Percentiles rank a stretch among this genome's conserved stretches.
Conservation (phyloP, 2,329 filamentous ascomycete species). For the Fusarium citri region DNA sequence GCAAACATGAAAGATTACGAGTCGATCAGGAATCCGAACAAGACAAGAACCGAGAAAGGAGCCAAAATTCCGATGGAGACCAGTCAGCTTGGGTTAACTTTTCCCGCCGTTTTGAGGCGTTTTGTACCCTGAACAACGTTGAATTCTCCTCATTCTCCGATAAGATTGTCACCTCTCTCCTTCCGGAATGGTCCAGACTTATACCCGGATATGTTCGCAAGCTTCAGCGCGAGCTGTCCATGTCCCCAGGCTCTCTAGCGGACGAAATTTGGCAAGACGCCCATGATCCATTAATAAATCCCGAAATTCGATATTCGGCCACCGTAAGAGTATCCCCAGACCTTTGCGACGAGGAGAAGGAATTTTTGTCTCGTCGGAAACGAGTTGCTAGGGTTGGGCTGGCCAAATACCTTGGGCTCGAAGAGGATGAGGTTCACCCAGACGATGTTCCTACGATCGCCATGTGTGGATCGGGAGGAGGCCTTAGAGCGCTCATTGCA, state of each 20-base stretch:
- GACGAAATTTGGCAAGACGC: constrained; percentile 95
- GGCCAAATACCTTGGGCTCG: constrained; percentile 82
- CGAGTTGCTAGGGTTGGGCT: constrained; percentile 77
- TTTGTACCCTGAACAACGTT: constrained; percentile 66
- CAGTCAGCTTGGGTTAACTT: constrained; percentile 63
- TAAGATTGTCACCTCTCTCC: constrained; percentile 74
- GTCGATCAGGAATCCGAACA: constrained; percentile 11
- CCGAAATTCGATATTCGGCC: constrained; percentile 87
- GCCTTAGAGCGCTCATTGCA: constrained; percentile 88
- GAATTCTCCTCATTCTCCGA: constrained; percentile 68
- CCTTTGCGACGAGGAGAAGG: constrained; percentile 85
- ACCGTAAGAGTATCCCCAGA: constrained; percentile 83
- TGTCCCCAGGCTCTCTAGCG: constrained; percentile 87
- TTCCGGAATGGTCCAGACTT: constrained; percentile 84
- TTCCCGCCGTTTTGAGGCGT: constrained; percentile 60
- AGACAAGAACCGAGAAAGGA: constrained; percentile 30
- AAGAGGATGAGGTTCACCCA: constrained; percentile 85
- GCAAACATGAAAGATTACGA: constrained; percentile 20
- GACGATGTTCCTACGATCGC: constrained; percentile 95
- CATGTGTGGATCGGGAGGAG: constrained; percentile 93
- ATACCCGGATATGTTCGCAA: constrained; percentile 84
- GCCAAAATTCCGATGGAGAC: constrained; percentile 39
- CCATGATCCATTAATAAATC: constrained; percentile 83
- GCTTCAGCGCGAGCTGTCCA: constrained; percentile 86
- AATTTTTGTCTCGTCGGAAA: constrained; percentile 77